A percentile compares a stretch with the other conserved stretches of the same genome.
Conservation (phyloP, 176 grass and related monocot genomes). For the Neostapfia colusana region DNA sequence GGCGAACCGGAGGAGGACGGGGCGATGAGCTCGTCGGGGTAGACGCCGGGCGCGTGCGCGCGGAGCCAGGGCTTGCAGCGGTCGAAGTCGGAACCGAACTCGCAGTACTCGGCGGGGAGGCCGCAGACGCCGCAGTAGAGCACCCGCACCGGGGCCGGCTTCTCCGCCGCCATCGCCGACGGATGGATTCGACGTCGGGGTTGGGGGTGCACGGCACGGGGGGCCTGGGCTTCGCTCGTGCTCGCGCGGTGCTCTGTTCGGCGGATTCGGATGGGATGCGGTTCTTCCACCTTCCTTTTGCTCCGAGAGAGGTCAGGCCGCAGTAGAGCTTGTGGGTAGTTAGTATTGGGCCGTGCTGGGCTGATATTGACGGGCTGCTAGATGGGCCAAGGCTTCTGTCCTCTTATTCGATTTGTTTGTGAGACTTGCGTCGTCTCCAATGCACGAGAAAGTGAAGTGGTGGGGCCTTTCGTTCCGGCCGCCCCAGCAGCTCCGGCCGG, state of each 20-base stretch:
- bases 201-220: neutral
- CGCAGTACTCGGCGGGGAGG: conserved; percentile 95
- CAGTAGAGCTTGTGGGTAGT: neutral
- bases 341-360: neutral
- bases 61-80: conserved; percentile 98
- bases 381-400: neutral
- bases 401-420: too few species aligned
- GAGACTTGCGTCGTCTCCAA: neutral
- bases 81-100: conserved; percentile 99
- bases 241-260: neutral
- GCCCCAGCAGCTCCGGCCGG: too few species aligned
- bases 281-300: neutral
- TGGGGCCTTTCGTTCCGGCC: too few species aligned
- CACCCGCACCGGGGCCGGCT: conserved; percentile 72
- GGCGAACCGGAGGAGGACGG: conserved; percentile 46
- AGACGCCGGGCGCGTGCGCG: conserved; percentile 73
- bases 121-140: conserved; percentile 87
- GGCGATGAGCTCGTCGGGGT: conserved; percentile 70
- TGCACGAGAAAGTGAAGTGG: neutral
- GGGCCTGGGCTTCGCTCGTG: neutral
- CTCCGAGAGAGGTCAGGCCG: neutral
- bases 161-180: conserved; percentile 57
- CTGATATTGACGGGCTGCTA: neutral
- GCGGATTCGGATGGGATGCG: conserved; percentile 9
- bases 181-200: neutral